Evolutionary conservation across 495 filamentous ascomycete genomes (phyloP).

Genomic region (Penicillium coffeae): DNA sequence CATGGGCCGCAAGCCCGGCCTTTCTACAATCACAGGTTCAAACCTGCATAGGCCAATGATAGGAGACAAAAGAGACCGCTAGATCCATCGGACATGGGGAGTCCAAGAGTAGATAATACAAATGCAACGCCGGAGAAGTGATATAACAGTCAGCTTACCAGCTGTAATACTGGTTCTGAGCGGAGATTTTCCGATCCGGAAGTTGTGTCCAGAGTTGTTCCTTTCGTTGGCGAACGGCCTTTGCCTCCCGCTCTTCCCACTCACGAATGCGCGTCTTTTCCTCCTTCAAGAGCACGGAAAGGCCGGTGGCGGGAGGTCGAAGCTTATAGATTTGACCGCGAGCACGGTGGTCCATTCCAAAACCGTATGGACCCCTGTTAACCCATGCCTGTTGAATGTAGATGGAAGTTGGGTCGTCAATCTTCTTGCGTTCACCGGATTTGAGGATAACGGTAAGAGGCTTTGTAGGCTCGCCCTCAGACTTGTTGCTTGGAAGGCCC

Average conservation of each 20-base stretch:
- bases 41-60: slow-evolving; percentile 10
- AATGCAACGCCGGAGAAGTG: slow-evolving; percentile 20
- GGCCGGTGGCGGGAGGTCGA: slow-evolving; percentile 64
- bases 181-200: slow-evolving; percentile 57
- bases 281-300: slow-evolving; percentile 87
- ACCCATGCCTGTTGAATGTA: slow-evolving; percentile 94
- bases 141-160: slow-evolving; percentile 56
- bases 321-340: slow-evolving; percentile 60
- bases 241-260: slow-evolving; percentile 70
- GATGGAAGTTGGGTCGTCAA: slow-evolving; percentile 67
- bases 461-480: slow-evolving; percentile 31
- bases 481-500: slow-evolving; percentile 53
- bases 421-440: slow-evolving; percentile 49
- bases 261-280: slow-evolving; percentile 81
- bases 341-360: slow-evolving; percentile 59
- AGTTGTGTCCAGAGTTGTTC: slow-evolving; percentile 79
- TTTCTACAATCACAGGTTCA: slow-evolving; percentile 19
- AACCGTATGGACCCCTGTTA: slow-evolving; percentile 61
- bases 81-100: slow-evolving; percentile 2
- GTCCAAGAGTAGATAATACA: slow-evolving; percentile 23
- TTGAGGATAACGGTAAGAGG: slow-evolving; percentile 38
- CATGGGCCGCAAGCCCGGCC: slow-evolving; percentile 19
- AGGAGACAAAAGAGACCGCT: slow-evolving; percentile 17
- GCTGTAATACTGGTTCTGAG: slow-evolving; percentile 81
- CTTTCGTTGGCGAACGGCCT: slow-evolving; percentile 61